Conservation (phyloP, 768 basidiomycete genomes). For the Gautieria morchelliformis region DNA sequence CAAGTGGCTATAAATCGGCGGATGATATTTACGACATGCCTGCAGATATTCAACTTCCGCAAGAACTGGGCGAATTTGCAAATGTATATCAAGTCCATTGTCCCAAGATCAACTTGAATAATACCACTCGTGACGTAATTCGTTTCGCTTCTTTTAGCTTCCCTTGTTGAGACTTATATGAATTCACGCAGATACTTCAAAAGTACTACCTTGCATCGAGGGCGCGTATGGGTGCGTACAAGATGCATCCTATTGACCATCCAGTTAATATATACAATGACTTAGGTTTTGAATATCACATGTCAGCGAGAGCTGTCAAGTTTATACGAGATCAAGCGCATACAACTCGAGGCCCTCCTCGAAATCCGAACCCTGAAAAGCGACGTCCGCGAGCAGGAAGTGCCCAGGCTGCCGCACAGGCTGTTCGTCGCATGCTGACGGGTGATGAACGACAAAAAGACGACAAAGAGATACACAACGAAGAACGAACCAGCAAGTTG, state of each 20-base stretch:
- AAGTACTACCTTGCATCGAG: constrained; percentile 53
- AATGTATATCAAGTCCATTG: constrained; percentile 89
- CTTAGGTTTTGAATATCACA: constrained; percentile 76
- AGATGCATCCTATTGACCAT: not conserved
- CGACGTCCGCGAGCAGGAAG: constrained; percentile 23
- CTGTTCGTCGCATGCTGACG: constrained; percentile 53
- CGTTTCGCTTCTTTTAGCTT: not conserved
- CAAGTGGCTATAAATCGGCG: constrained; percentile 20
- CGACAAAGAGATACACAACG: constrained; percentile 24
- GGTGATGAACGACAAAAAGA: constrained; percentile 35
- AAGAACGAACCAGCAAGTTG: constrained; percentile 19
- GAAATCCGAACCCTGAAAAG: constrained; percentile 20
- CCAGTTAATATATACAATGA: constrained; percentile 57
- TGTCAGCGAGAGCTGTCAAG: constrained; percentile 77
- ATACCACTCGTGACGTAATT: constrained; percentile 69
- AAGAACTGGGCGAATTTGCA: constrained; percentile 75
- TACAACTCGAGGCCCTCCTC: constrained; percentile 8
- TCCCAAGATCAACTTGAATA: constrained; percentile 71
- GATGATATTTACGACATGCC: constrained; percentile 47
- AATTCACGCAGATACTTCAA: constrained; percentile 54
- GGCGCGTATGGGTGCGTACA: constrained; percentile 7
- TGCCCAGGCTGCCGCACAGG: constrained; percentile 59
- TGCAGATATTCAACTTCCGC: constrained; percentile 52
- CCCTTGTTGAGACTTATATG: constrained; percentile 9
- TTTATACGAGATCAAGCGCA: constrained; percentile 81